A percentile compares a stretch with the other conserved stretches of the same genome.
Conservation (phyloP, 495 filamentous ascomycete genomes). For the Neurospora sp. region DNA sequence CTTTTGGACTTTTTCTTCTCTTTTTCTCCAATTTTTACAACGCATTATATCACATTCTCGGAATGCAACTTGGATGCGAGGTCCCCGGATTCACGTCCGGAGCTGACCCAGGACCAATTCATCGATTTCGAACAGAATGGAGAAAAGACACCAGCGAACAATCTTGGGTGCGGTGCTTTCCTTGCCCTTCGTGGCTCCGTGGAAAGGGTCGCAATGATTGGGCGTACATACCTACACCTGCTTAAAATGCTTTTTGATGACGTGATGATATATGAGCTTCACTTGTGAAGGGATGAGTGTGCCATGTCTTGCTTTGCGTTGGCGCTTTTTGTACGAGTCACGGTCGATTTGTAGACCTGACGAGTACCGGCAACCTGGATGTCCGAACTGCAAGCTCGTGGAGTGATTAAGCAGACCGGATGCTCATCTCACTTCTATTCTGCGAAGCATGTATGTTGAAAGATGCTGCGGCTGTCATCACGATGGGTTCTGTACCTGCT, state of each 20-base stretch:
- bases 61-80: slow-evolving; percentile 34
- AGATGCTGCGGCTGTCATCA: not conserved
- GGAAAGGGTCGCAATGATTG: slow-evolving; percentile 48
- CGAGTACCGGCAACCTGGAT: not conserved
- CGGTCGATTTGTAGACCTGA: too few species aligned
- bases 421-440: too few species aligned
- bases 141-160: slow-evolving; percentile 39
- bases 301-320: too few species aligned
- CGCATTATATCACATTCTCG: slow-evolving; percentile 44
- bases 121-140: slow-evolving; percentile 41
- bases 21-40: slow-evolving; percentile 41
- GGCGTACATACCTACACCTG: slow-evolving; percentile 31
- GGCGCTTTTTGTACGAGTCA: too few species aligned
- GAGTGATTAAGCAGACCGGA: too few species aligned
- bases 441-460: not conserved
- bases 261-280: not conserved
- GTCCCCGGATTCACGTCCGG: slow-evolving; percentile 14
- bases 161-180: slow-evolving; percentile 50
- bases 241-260: not conserved
- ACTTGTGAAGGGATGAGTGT: not conserved
- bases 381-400: not conserved
- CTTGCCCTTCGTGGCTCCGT: slow-evolving; percentile 23
- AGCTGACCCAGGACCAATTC: slow-evolving; percentile 36
- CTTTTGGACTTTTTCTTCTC: slow-evolving; percentile 17
- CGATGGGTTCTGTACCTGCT: not conserved